Percentiles rank a stretch among this genome's conserved stretches.
These are phyloP conservation scores for Eragrostis nindensis DNA, from an alignment of 176 grass and related monocot genomes.

Conservation along the genomic window DNA sequence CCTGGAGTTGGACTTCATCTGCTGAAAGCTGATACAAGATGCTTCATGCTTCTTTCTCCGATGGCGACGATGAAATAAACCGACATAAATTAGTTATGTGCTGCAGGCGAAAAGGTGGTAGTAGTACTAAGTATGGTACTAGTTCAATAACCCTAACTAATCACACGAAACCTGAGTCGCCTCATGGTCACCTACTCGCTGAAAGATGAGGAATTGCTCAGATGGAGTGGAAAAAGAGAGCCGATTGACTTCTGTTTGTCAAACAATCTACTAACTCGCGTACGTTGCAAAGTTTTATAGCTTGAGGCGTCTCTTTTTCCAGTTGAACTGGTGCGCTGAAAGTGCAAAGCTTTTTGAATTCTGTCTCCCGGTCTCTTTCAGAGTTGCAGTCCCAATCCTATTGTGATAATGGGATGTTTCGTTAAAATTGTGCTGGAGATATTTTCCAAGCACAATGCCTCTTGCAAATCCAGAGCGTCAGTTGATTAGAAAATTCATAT, in stretches of 20 bases:
- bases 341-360: conserved; percentile 11
- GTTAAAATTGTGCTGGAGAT: not conserved
- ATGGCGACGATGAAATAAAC: not conserved
- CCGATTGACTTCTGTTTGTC: conserved; percentile 34
- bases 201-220: conserved; percentile 40
- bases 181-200: conserved; percentile 47
- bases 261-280: conserved; percentile 38
- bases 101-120: not conserved
- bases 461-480: not conserved
- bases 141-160: conserved; percentile 45
- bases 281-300: not conserved
- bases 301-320: not conserved
- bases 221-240: conserved; percentile 26
- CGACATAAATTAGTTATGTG: conserved; percentile 29
- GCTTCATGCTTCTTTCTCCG: not conserved
- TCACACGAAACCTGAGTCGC: conserved; percentile 38
- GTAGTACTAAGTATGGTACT: not conserved
- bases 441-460: not conserved
- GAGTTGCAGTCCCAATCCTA: not conserved
- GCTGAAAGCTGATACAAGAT: not conserved
- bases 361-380: conserved; percentile 25
- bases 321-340: conserved; percentile 7
- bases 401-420: not conserved
- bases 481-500: not conserved
- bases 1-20: not conserved